Evolutionary conservation across 192 early-diverging fungal species (phyloP).

Genomic region (Backusella circina): DNA sequence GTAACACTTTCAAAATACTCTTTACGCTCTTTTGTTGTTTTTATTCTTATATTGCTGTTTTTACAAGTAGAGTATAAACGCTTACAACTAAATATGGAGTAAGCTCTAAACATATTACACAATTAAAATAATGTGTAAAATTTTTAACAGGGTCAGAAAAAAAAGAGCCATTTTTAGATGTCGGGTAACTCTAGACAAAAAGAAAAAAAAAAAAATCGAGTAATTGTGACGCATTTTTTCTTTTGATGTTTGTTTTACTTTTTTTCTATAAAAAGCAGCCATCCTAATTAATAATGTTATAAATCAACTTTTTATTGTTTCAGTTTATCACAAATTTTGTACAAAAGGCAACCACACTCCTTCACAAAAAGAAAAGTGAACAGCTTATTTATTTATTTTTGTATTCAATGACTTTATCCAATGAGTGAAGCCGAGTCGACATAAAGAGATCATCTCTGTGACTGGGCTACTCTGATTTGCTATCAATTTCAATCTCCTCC

Average conservation of each 20-base stretch:
- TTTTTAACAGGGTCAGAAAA: not conserved
- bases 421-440: not conserved
- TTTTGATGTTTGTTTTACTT: not conserved
- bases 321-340: not conserved
- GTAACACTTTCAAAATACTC: slow-evolving; percentile 16
- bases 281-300: not conserved
- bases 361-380: not conserved
- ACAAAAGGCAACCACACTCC: not conserved
- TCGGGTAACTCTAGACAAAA: not conserved
- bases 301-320: not conserved
- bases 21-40: slow-evolving; percentile 21
- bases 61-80: not conserved
- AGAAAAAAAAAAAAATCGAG: not conserved
- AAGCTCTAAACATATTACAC: not conserved
- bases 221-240: not conserved
- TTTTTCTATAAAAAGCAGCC: not conserved
- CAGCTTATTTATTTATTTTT: not conserved
- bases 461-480: not conserved
- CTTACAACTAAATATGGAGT: not conserved
- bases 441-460: not conserved
- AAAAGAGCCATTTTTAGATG: not conserved
- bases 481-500: not conserved
- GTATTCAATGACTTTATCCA: not conserved
- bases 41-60: not conserved
- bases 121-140: not conserved